A percentile compares a stretch with the other conserved stretches of the same genome.
These are phyloP conservation scores for Saussurea involucrata DNA, from an alignment of 129 eudicot genomes.

Conservation along the genomic window DNA sequence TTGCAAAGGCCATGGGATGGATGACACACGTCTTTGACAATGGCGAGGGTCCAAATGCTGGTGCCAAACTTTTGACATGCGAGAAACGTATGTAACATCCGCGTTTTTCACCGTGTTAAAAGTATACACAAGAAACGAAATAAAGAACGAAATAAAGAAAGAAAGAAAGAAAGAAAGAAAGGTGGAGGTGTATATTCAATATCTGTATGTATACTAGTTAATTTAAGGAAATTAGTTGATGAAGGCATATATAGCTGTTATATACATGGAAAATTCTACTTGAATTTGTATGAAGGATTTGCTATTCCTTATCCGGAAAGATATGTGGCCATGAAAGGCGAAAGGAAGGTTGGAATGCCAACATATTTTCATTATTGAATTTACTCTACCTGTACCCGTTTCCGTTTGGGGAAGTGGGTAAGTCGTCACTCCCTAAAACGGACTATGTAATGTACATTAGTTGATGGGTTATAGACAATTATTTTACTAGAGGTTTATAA, in stretches of 20 bases:
- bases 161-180: background rate
- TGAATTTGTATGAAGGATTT: background rate
- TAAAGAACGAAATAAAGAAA: too few species aligned
- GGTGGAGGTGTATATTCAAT: background rate
- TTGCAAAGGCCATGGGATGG: conserved; percentile 83
- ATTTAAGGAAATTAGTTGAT: conserved; percentile 5
- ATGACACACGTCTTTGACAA: conserved; percentile 48
- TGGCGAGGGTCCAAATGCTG: conserved; percentile 83
- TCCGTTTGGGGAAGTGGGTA: too few species aligned
- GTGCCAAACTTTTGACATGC: conserved; percentile 70
- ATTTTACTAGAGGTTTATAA: too few species aligned
- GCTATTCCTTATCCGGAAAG: too few species aligned
- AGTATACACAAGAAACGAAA: background rate
- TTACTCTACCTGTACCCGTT: too few species aligned
- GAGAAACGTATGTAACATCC: conserved; percentile 55
- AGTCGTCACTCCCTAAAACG: too few species aligned
- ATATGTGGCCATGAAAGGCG: too few species aligned
- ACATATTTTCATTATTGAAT: too few species aligned
- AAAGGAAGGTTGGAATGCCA: too few species aligned
- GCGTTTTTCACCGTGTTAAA: background rate
- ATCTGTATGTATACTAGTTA: background rate
- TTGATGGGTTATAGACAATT: too few species aligned
- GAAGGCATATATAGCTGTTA: background rate
- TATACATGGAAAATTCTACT: background rate
- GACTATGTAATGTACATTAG: too few species aligned